Base-by-base conservation (phyloP, 495 filamentous ascomycete species). In the Penicillium lividum region DNA sequence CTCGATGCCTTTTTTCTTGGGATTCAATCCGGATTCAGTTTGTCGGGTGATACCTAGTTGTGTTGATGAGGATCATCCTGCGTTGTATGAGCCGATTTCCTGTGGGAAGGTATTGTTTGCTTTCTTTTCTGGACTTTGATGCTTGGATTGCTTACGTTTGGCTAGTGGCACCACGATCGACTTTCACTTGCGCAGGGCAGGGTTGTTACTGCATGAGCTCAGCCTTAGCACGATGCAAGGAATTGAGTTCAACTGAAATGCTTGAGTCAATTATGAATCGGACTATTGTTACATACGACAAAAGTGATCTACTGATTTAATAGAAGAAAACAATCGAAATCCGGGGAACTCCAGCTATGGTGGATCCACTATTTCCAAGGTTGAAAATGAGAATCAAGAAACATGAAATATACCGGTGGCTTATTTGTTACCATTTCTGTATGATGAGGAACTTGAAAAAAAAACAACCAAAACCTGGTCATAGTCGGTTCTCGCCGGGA, bases 1-100 rank as follows among this genome's bases (percentile, higher is more conserved):
- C 57, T 84, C 78, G 43, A 85, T 88, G 68, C 83, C 84, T 2
- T 86, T 87, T 59, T 86, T 87, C 58, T 79, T 84, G 48, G 79
- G 76, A 5, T 77, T 80, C 50, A 76, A 82, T 56, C 70, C 68
- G 52, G 75, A 76, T 68, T 75, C 61, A 49, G 74, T 73, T 15
- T 70, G 73, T 57, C 67, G 71, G 33, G 80, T 83, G 55, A 72
- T 84, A 28, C 76, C 81, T 6, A 77, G 76, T 13, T 86, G 83
- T 57, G 69, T 77, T 48, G 81, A 83, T 43, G 75, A 78, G 44
- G 69, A 67, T 15, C 80, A 83, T 62, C 83, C 81, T 6, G 68
- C 80, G 22, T 76, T 80, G 59, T 85, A 83, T 58, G 75, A 82
- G 59, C 82, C 83, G 48, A 84, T 86, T 15, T 80, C 75, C 13